Conservation (phyloP, 305 asterid genomes). For the Andrographis paniculata region DNA sequence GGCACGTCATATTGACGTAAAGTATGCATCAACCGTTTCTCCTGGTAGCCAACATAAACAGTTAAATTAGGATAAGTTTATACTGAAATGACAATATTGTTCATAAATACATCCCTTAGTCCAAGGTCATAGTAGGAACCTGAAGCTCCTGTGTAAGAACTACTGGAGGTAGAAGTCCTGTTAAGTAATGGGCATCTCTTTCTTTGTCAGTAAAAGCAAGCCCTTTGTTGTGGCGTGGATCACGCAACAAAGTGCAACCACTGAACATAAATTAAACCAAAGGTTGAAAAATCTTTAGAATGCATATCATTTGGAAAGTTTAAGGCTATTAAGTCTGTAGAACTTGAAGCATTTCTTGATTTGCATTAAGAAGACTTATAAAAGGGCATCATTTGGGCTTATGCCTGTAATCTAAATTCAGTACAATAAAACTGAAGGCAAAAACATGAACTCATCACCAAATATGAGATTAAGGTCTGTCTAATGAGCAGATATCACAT, state of each 20-base stretch:
- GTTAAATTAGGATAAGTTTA: slow-evolving; percentile 1
- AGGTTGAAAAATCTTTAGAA: slow-evolving; percentile 9
- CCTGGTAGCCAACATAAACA: slow-evolving; percentile 33
- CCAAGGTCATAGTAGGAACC: slow-evolving; percentile 27
- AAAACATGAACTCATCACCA: background rate
- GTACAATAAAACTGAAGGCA: slow-evolving; percentile 1
- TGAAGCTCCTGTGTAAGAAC: slow-evolving; percentile 70
- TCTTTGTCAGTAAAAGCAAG: slow-evolving; percentile 71
- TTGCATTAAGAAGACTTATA: slow-evolving; percentile 6
- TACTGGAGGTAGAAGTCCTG: slow-evolving; percentile 78
- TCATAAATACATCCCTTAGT: background rate
- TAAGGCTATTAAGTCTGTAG: background rate
- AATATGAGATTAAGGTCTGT: background rate
- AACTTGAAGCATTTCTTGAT: background rate
- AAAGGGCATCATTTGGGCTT: background rate
- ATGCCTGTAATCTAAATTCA: background rate
- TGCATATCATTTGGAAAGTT: background rate
- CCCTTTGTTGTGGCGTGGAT: slow-evolving; percentile 89
- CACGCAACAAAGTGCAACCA: slow-evolving; percentile 72
- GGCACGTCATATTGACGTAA: slow-evolving; percentile 76
- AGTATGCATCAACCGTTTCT: slow-evolving; percentile 57
- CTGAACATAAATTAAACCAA: slow-evolving; percentile 34
- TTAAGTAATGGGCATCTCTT: slow-evolving; percentile 86
- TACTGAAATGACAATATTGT: background rate
- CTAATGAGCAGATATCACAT: too few relatives aligned